Percentiles rank a stretch among this genome's conserved stretches.
Conservation (phyloP, 2,329 filamentous ascomycete species). For the Aspergillus sp. region DNA sequence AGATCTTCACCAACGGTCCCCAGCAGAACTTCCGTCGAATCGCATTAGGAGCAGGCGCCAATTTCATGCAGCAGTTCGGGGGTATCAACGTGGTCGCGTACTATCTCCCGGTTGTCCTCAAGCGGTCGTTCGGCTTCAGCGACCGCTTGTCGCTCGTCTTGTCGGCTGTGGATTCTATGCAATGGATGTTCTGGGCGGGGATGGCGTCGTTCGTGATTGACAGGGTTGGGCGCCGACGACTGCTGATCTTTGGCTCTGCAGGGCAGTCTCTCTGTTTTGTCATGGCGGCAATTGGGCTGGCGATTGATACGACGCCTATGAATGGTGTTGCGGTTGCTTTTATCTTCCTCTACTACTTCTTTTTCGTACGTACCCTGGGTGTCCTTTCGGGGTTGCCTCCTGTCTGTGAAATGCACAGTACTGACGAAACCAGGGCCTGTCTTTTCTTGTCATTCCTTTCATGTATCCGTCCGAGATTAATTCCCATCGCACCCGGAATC, state of each 20-base stretch:
- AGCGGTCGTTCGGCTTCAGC: neutral
- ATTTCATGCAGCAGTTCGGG: neutral
- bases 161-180: no score
- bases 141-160: neutral
- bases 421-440: neutral
- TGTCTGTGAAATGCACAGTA: no score
- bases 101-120: neutral
- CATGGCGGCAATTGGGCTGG: no score
- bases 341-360: neutral
- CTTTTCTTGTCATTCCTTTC: neutral
- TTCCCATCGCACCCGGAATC: neutral
- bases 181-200: no score
- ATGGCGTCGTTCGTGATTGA: no score
- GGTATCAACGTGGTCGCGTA: neutral
- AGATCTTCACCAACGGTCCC: no score
- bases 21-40: conserved; percentile 32
- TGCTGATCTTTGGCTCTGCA: no score
- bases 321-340: neutral
- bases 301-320: no score
- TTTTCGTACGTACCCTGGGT: neutral
- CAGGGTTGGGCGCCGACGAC: no score
- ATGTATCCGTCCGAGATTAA: neutral
- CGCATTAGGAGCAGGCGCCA: neutral
- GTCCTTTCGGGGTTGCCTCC: no score
- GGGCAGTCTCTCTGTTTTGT: no score